Evolutionary conservation across 305 asterid genomes (phyloP).

Genomic region (Solanum hybrid): DNA sequence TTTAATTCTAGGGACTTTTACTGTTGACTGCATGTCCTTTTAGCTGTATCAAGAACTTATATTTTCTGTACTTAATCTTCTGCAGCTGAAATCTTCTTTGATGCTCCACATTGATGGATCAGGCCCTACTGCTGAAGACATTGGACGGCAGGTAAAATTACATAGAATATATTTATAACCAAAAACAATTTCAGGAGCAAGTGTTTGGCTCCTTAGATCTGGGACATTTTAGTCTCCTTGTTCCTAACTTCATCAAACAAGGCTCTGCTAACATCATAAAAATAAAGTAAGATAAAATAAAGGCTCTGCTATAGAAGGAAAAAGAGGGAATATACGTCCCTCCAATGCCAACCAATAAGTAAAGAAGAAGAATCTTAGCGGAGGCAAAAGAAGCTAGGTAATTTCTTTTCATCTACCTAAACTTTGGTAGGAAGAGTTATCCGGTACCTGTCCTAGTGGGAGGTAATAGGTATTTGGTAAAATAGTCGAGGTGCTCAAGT

Average conservation of each 20-base stretch:
- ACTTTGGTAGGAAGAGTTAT: neutral
- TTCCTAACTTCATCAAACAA: neutral
- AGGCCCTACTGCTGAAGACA: conserved; percentile 87
- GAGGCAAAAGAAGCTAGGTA: neutral
- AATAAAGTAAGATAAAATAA: neutral
- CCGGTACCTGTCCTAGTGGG: neutral
- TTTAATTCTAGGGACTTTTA: neutral
- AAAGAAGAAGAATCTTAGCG: neutral
- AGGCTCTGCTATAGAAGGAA: neutral
- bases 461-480: neutral
- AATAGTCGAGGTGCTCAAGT: neutral
- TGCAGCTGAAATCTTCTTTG: conserved; percentile 87
- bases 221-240: neutral
- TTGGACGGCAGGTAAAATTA: conserved; percentile 77
- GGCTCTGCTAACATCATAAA: neutral
- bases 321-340: neutral
- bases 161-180: neutral
- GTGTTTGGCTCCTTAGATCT: neutral
- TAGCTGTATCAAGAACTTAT: conserved; percentile 8
- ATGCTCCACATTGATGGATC: conserved; percentile 88
- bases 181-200: neutral
- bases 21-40: neutral
- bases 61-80: neutral
- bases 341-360: neutral
- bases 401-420: neutral